Percentiles rank a stretch among this genome's conserved stretches.
These are phyloP conservation scores for Ophiocordyceps sinensis DNA, from an alignment of 2,329 filamentous ascomycete species.

Conservation along the genomic window DNA sequence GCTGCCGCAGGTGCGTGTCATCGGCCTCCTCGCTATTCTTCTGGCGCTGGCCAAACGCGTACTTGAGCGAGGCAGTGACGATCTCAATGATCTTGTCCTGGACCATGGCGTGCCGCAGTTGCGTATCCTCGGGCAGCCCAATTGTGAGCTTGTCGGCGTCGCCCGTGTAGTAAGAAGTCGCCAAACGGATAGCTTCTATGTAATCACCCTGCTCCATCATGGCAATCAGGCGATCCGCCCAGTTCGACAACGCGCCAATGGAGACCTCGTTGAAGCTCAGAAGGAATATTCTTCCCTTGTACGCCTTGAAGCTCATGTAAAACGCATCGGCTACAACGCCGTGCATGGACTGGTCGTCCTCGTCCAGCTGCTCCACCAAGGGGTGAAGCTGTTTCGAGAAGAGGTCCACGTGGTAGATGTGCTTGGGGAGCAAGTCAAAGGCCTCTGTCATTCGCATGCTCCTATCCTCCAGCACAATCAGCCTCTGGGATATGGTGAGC, in stretches of 20 bases:
- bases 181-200: constrained; percentile 77
- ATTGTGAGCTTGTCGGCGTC: constrained; percentile 90
- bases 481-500: constrained; percentile 82
- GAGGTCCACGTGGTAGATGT: constrained; percentile 81
- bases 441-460: constrained; percentile 85
- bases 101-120: constrained; percentile 64
- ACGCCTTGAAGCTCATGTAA: constrained; percentile 92
- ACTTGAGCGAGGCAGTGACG: constrained; percentile 80
- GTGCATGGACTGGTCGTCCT: constrained; percentile 79
- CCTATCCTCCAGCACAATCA: constrained; percentile 84
- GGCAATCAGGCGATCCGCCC: constrained; percentile 85
- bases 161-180: constrained; percentile 83
- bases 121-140: constrained; percentile 74
- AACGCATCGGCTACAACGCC: constrained; percentile 95
- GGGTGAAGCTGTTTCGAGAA: constrained; percentile 78
- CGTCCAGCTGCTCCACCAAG: constrained; percentile 77
- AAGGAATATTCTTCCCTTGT: constrained; percentile 86
- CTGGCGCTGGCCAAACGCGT: constrained; percentile 60
- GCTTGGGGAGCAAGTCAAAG: constrained; percentile 80
- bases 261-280: constrained; percentile 89
- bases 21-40: constrained; percentile 29
- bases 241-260: constrained; percentile 86
- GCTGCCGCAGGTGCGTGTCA: constrained; percentile 52
- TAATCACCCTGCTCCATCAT: constrained; percentile 97
- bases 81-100: constrained; percentile 84